Evolutionary conservation across 495 filamentous ascomycete species (phyloP), one percentile per base, ranked within the genome.

Genomic region (Podospora fimiseda): DNA sequence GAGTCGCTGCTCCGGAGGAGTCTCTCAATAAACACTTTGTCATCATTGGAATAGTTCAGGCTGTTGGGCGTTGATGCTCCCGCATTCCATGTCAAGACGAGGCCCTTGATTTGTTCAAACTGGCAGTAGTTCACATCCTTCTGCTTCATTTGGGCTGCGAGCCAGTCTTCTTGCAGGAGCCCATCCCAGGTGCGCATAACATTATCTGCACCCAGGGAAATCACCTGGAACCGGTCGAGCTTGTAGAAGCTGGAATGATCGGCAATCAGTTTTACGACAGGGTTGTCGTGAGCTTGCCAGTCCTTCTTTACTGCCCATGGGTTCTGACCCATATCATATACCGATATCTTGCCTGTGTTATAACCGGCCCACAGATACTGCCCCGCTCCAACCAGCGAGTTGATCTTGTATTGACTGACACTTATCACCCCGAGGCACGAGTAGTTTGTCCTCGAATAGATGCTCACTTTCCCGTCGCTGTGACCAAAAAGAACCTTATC

Each of bases 361-460:
- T 89, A 97, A 6, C 83, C 94, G 30, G 90, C 89, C 93, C 93
- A 98, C 8, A 98, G 78, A 65, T 89, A 81, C 54, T 83, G 80
- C 1, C 90, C 92, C 8, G 90, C 87, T 7, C 90, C 88, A 15
- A 81, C 81, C 22, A 98, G 77, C 22, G 88, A 86, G 61, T 89
- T 96, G 69, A 97, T 92, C 70, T 96, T 98, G 76, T 96, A 97
- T 3, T 90, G 78, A 67, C 89, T 97, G 54, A 95, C 80, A 60
- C 79, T 94, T 46, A 96, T 73, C 22, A 94, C 77, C 15, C 80
- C 80, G 13, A 94, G 57, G 60, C 90, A 96, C 6, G 79, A 64
- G 53, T 86, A 90, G 60, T 88, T 82, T 8, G 74, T 74, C 9
- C 80, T 77, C 0, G 91, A 92, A 62, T 95, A 97, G 39, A 96